These are phyloP conservation scores for Silene vulgaris DNA, from an alignment of 179 eudicot genomes.

Conservation along the genomic window DNA sequence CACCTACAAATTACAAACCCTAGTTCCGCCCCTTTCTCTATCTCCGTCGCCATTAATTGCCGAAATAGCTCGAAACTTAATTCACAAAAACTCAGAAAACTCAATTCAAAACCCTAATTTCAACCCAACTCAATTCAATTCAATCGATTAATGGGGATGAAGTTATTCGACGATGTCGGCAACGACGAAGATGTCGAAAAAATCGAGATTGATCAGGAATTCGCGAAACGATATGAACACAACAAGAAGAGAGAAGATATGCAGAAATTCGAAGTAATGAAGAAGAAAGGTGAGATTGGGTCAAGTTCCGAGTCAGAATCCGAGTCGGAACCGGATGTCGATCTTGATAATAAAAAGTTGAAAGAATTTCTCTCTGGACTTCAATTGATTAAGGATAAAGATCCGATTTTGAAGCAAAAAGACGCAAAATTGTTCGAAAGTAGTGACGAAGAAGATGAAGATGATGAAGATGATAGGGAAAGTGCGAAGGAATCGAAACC, in stretches of 20 bases:
- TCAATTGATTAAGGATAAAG: constrained; percentile 59
- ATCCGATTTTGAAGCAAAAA: constrained; percentile 49
- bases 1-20: constrained; percentile 17
- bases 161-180: constrained; percentile 50
- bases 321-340: constrained; percentile 33
- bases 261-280: constrained; percentile 54
- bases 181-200: constrained; percentile 43
- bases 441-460: constrained; percentile 21
- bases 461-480: background rate
- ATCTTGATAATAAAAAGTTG: no score
- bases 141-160: constrained; percentile 26
- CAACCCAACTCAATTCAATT: background rate
- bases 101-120: constrained; percentile 11
- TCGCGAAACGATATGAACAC: constrained; percentile 73
- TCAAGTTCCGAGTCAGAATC: constrained; percentile 38
- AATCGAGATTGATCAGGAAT: constrained; percentile 60
- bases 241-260: constrained; percentile 83
- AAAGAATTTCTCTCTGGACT: no score
- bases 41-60: background rate
- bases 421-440: constrained; percentile 54
- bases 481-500: constrained; percentile 4
- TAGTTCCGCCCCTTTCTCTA: background rate
- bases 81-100: background rate
- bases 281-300: constrained; percentile 53
- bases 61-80: background rate